A percentile compares a stretch with the other conserved stretches of the same genome.
Conservation (phyloP, 2,329 filamentous ascomycete genomes). For the Colletotrichum abscissum region DNA sequence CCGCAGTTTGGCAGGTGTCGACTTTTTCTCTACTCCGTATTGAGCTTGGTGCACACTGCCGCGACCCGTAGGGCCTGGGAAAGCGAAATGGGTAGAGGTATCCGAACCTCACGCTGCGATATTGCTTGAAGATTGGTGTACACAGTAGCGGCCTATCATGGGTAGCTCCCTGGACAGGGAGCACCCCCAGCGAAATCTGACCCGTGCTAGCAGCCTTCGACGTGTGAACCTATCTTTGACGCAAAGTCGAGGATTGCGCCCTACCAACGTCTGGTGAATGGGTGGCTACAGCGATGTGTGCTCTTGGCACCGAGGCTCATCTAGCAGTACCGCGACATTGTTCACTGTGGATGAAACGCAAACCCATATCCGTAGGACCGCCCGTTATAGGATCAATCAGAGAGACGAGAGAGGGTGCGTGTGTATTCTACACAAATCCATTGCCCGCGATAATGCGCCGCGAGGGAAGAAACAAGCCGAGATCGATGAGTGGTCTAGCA, state of each 20-base stretch:
- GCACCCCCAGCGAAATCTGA: not conserved
- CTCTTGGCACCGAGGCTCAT: not conserved
- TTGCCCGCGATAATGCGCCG: not conserved
- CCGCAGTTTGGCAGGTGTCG: not conserved
- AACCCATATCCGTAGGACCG: not conserved
- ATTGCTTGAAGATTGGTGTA: not conserved
- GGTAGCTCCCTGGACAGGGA: not conserved
- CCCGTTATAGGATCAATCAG: too few species aligned
- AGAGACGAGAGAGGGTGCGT: too few species aligned
- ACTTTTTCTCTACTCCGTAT: not conserved
- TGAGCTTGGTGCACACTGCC: not conserved
- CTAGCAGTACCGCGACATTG: not conserved
- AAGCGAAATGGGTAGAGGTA: not conserved
- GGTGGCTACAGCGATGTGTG: not conserved
- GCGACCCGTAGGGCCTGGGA: not conserved
- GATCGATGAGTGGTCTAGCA: not conserved
- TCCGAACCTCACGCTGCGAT: not conserved
- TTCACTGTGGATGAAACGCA: not conserved
- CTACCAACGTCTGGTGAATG: not conserved
- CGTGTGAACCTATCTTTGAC: not conserved
- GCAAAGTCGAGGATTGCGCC: not conserved
- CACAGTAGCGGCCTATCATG: not conserved
- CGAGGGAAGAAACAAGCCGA: not conserved
- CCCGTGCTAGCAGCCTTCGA: not conserved
- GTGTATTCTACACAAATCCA: not conserved